phyloP scores from a whole-genome alignment of 768 basidiomycete species.

The Termitomyces sp. region DNA sequence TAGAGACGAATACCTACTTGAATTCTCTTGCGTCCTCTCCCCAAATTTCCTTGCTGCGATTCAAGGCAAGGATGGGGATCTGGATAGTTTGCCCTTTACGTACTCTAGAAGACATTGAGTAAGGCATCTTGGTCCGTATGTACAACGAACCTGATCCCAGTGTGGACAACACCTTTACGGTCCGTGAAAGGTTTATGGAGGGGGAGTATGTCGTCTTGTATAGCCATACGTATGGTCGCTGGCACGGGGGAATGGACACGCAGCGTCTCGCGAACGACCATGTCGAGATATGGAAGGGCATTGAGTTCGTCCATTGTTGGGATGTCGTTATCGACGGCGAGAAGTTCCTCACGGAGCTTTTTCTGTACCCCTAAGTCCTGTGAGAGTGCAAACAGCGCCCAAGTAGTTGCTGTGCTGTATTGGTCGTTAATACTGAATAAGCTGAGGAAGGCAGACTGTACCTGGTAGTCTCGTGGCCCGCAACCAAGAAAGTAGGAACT shows the following conservation, averaged over 20 bases:
- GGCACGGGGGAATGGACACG: conserved; percentile 55
- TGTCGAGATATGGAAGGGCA: conserved; percentile 66
- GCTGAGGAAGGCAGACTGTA: conserved; percentile 8
- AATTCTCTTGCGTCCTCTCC: conserved; percentile 63
- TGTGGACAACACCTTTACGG: conserved; percentile 35
- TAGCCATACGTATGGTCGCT: conserved; percentile 39
- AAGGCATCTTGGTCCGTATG: neutral
- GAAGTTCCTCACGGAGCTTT: conserved; percentile 59
- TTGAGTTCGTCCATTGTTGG: conserved; percentile 72
- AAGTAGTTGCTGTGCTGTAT: conserved; percentile 44
- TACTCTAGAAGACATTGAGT: conserved; percentile 21
- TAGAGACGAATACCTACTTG: conserved; percentile 36
- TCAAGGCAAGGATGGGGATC: conserved; percentile 53
- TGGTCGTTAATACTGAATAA: neutral
- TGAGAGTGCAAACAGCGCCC: conserved; percentile 59
- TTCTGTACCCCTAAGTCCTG: conserved; percentile 47
- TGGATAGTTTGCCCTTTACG: conserved; percentile 44
- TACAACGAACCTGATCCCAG: conserved; percentile 35
- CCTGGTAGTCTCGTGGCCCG: conserved; percentile 50
- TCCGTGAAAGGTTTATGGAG: conserved; percentile 47
- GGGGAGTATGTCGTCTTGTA: conserved; percentile 53
- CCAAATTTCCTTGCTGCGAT: conserved; percentile 56
- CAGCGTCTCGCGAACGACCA: conserved; percentile 60
- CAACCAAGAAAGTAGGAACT: conserved; percentile 47
- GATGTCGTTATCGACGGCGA: conserved; percentile 47